Conservation (phyloP, 2,329 filamentous ascomycete species). For the Hypoxylon sp. region DNA sequence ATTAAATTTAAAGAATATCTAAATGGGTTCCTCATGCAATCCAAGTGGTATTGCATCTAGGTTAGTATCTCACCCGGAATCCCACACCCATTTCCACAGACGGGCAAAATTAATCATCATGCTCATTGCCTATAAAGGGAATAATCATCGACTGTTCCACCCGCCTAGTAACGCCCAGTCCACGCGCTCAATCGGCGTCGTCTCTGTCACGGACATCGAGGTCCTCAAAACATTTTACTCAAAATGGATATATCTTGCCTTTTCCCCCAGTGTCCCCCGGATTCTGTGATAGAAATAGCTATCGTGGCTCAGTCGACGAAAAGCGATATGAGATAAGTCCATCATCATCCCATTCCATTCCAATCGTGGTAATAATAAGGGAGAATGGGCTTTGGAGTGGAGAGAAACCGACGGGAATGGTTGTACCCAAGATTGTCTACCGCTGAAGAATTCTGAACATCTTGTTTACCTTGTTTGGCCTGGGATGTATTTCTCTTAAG, state of each 20-base stretch:
- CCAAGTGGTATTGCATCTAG: too few relatives aligned
- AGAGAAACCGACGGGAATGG: slow-evolving; percentile 9
- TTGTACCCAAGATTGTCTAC: slow-evolving; percentile 7
- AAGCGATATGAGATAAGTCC: background rate
- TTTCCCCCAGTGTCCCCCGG: background rate
- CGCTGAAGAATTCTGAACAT: slow-evolving; percentile 15
- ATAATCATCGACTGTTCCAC: background rate
- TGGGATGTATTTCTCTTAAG: slow-evolving; percentile 19
- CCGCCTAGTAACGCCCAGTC: background rate
- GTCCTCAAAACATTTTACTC: slow-evolving; percentile 21
- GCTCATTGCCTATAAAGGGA: background rate
- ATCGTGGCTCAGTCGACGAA: background rate
- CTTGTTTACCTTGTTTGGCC: slow-evolving; percentile 14
- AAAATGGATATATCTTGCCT: slow-evolving; percentile 20
- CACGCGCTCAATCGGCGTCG: slow-evolving; percentile 7
- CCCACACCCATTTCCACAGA: too few relatives aligned
- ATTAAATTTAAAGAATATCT: too few relatives aligned
- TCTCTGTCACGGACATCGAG: slow-evolving; percentile 4
- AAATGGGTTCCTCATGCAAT: too few relatives aligned
- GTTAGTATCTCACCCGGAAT: too few relatives aligned
- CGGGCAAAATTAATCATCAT: background rate
- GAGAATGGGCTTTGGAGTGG: background rate
- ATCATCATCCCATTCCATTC: background rate
- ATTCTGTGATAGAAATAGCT: background rate
- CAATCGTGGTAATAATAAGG: background rate